These are phyloP conservation scores for Linanthus parryae DNA, from an alignment of 148 eudicot species.

Conservation along the genomic window DNA sequence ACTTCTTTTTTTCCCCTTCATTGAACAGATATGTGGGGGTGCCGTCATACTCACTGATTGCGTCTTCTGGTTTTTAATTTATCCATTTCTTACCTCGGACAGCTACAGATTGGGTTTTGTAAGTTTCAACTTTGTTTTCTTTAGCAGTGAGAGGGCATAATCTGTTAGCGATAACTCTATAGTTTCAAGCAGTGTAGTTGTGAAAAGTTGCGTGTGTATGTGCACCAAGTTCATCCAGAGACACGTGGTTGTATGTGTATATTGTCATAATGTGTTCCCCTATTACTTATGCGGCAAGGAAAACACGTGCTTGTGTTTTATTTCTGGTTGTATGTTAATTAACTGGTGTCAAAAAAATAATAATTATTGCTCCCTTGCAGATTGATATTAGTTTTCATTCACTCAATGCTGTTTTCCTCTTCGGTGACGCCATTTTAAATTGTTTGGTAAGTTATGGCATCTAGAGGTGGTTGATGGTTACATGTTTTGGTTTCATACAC, in stretches of 20 bases:
- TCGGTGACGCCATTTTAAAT: constrained; percentile 34
- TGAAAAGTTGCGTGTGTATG: background rate
- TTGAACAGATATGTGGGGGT: constrained; percentile 64
- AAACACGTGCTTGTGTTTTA: too few relatives aligned
- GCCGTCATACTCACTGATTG: constrained; percentile 76
- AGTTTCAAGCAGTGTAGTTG: too few relatives aligned
- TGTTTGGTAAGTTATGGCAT: constrained; percentile 26
- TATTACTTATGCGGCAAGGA: too few relatives aligned
- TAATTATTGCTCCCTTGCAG: constrained; percentile 23
- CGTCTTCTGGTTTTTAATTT: constrained; percentile 77
- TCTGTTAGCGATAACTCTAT: too few relatives aligned
- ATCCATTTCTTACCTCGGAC: constrained; percentile 46
- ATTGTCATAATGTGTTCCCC: too few relatives aligned
- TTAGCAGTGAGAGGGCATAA: background rate
- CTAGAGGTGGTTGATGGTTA: background rate
- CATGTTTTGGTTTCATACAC: too few relatives aligned
- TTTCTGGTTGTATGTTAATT: too few relatives aligned
- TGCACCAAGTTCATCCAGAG: constrained; percentile 4
- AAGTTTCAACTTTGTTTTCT: constrained; percentile 21
- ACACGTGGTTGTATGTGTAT: too few relatives aligned
- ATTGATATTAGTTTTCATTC: constrained; percentile 32
- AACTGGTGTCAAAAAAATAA: too few relatives aligned
- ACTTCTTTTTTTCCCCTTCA: constrained; percentile 5
- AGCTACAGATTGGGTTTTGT: constrained; percentile 47
- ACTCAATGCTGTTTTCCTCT: constrained; percentile 36